Evolutionary conservation across 2,329 filamentous ascomycete species (phyloP).

Genomic region (Tolypocladium endophyticum): DNA sequence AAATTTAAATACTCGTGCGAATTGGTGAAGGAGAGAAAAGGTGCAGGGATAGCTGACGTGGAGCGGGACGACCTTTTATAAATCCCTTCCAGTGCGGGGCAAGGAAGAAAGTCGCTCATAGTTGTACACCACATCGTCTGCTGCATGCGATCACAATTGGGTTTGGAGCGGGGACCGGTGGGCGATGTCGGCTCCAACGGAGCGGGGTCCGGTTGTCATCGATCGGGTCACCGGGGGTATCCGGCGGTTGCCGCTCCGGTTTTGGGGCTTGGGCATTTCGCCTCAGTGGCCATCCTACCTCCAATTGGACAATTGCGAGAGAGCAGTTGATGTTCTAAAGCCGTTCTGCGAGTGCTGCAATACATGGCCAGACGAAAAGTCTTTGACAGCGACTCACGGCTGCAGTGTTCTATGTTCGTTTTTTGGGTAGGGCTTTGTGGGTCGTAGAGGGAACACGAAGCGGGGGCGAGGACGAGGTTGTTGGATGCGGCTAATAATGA

Average conservation of each 20-base stretch:
- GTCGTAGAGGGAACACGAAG: background rate
- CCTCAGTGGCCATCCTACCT: background rate
- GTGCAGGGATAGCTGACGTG: background rate
- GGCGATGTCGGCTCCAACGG: constrained; percentile 1
- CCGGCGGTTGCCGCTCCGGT: background rate
- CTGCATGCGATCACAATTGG: background rate
- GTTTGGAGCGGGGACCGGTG: background rate
- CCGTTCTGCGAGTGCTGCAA: background rate
- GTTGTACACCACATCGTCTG: background rate
- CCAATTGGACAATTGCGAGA: background rate
- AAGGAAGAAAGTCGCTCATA: background rate
- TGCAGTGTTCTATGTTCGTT: background rate
- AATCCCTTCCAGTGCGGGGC: background rate
- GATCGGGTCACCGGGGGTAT: background rate
- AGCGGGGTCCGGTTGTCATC: background rate
- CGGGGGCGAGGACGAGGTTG: background rate
- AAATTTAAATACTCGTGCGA: too few species aligned
- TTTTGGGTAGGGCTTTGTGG: background rate
- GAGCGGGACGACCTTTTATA: background rate
- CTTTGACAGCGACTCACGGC: background rate
- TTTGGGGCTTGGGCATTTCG: background rate
- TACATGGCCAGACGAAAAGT: background rate
- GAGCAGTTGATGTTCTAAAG: background rate
- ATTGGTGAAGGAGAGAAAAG: background rate
- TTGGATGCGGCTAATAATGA: background rate